These are phyloP conservation scores for Gossypium davidsonii DNA, from an alignment of 441 rosid species.

Conservation along the genomic window DNA sequence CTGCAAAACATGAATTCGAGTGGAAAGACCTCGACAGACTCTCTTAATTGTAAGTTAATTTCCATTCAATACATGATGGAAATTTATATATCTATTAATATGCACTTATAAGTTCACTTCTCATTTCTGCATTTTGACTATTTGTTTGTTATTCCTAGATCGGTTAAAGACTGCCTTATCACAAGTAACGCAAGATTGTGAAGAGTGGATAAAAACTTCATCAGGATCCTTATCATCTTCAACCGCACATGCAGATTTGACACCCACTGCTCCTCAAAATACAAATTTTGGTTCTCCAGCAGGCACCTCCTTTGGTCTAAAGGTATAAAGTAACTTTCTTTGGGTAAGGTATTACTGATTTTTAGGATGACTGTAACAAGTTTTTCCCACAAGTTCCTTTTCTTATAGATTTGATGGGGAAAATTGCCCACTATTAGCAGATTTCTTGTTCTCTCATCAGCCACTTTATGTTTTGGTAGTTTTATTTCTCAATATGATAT, in stretches of 20 bases:
- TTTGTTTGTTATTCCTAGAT: conserved; percentile 41
- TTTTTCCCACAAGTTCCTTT: not conserved
- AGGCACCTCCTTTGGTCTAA: conserved; percentile 64
- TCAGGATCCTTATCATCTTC: conserved; percentile 41
- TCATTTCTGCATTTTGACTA: not conserved
- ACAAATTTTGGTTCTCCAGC: conserved; percentile 34
- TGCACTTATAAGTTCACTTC: conserved; percentile 7
- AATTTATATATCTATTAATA: not conserved
- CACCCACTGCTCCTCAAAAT: conserved; percentile 55
- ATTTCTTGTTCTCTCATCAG: not conserved
- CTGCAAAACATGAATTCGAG: conserved; percentile 47
- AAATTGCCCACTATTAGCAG: not conserved
- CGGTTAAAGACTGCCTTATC: conserved; percentile 73
- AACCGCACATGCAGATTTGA: conserved; percentile 53
- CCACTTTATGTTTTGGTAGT: not conserved
- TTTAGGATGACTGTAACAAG: not conserved
- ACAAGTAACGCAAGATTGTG: conserved; percentile 85
- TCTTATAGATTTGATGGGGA: not conserved
- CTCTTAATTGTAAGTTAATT: conserved; percentile 63
- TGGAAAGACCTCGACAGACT: conserved; percentile 50
- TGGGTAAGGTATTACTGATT: not conserved
- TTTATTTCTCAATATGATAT: not conserved
- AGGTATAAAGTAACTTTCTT: conserved; percentile 50
- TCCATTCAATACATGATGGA: not conserved
- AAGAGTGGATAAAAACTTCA: conserved; percentile 80